Conservation (phyloP, 208 protist genomes). For the Tritrichomonas musculus region DNA sequence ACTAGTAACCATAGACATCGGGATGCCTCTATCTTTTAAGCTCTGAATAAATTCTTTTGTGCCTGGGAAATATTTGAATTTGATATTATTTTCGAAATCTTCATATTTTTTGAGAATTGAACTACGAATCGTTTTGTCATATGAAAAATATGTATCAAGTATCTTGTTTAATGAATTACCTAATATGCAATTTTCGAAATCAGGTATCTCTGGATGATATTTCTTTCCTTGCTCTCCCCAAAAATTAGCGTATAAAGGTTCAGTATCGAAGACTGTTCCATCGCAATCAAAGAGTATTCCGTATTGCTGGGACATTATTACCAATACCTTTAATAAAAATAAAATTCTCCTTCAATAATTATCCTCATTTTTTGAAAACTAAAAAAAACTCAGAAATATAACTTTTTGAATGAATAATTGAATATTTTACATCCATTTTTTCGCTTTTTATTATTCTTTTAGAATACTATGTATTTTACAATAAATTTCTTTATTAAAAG, state of each 20-base stretch:
- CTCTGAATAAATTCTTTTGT: background rate
- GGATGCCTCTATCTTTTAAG: background rate
- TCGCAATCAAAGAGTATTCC: background rate
- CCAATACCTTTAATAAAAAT: too few species aligned
- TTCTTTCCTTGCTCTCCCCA: background rate
- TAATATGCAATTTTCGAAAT: background rate
- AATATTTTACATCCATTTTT: too few species aligned
- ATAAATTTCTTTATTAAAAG: too few species aligned
- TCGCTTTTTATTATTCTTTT: too few species aligned
- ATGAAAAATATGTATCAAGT: background rate
- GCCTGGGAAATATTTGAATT: background rate
- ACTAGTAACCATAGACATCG: background rate
- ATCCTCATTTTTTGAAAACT: too few species aligned
- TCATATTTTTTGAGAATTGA: background rate
- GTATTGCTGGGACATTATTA: too few species aligned
- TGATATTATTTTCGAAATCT: background rate
- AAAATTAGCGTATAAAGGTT: background rate
- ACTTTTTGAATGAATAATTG: too few species aligned
- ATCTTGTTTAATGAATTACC: background rate
- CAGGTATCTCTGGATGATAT: background rate
- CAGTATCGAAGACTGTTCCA: background rate
- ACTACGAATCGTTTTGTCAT: background rate
- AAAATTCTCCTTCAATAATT: too few species aligned
- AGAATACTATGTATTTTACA: too few species aligned
- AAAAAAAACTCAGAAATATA: too few species aligned